phyloP scores from a whole-genome alignment of 768 basidiomycete species.

The Obba rivulosa region DNA sequence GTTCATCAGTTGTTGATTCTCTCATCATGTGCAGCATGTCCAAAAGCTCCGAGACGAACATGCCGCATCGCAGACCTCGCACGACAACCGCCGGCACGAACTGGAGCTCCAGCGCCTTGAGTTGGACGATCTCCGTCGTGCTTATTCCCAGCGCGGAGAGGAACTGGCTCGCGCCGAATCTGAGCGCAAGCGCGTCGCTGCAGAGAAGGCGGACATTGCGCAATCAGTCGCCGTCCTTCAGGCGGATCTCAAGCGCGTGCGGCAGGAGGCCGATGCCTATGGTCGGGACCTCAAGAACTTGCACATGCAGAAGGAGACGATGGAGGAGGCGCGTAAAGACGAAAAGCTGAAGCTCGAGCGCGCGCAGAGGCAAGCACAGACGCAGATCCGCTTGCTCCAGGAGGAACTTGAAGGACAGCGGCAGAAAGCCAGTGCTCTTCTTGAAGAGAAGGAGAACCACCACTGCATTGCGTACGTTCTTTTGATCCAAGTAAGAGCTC shows the following conservation, averaged over 20 bases:
- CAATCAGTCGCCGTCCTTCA: slow-evolving; percentile 65
- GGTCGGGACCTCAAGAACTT: slow-evolving; percentile 71
- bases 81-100: slow-evolving; percentile 67
- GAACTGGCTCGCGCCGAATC: slow-evolving; percentile 60
- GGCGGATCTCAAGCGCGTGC: slow-evolving; percentile 69
- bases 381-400: slow-evolving; percentile 58
- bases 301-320: slow-evolving; percentile 59
- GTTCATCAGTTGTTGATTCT: no score
- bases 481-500: neutral
- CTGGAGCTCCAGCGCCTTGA: slow-evolving; percentile 68
- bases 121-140: slow-evolving; percentile 70
- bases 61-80: slow-evolving; percentile 54
- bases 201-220: slow-evolving; percentile 62
- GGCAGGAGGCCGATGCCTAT: slow-evolving; percentile 70
- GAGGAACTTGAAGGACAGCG: slow-evolving; percentile 60
- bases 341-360: slow-evolving; percentile 52
- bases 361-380: slow-evolving; percentile 59
- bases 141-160: slow-evolving; percentile 53
- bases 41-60: slow-evolving; percentile 61
- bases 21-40: slow-evolving; percentile 38
- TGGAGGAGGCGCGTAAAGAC: slow-evolving; percentile 36
- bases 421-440: slow-evolving; percentile 40
- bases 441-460: slow-evolving; percentile 48
- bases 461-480: slow-evolving; percentile 53
- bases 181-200: slow-evolving; percentile 56